phyloP scores from a whole-genome alignment of 1,139 yeast genomes.

The Taphrina flavorubra region DNA sequence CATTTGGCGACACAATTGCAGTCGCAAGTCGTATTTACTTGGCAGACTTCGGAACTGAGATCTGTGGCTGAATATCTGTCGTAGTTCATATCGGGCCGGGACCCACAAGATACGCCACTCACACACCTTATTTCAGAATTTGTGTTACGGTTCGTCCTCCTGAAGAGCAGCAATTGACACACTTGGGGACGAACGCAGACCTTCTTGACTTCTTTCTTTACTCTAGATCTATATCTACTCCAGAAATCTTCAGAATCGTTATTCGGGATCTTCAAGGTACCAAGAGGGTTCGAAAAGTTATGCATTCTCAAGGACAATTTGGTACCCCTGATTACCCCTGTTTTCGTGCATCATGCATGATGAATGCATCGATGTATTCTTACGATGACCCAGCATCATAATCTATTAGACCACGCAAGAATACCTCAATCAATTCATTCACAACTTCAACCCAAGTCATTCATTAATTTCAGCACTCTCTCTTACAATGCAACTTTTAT shows the following conservation, averaged over 20 bases:
- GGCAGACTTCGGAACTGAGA: too few relatives aligned
- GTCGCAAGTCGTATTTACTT: neutral
- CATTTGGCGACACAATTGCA: too few relatives aligned
- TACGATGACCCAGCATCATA: conserved; percentile 4
- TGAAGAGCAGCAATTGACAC: neutral
- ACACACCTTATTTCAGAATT: neutral
- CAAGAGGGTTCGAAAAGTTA: neutral
- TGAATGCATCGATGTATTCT: too few relatives aligned
- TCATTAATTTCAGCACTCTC: neutral
- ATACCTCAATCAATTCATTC: neutral
- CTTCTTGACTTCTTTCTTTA: too few relatives aligned
- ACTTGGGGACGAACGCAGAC: neutral
- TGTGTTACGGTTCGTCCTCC: neutral
- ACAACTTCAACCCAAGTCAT: neutral
- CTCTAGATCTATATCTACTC: too few relatives aligned
- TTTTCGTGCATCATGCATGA: neutral
- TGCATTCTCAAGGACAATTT: conserved; percentile 17
- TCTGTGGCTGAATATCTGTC: neutral
- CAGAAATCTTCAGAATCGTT: too few relatives aligned
- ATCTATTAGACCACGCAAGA: neutral
- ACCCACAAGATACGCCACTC: neutral
- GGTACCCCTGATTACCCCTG: conserved; percentile 12
- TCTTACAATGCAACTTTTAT: neutral
- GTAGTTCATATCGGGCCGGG: conserved; percentile 2
- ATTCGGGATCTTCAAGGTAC: too few relatives aligned